phyloP scores from a whole-genome alignment of 345 rosid species.

The Eutrema yunnanense region DNA sequence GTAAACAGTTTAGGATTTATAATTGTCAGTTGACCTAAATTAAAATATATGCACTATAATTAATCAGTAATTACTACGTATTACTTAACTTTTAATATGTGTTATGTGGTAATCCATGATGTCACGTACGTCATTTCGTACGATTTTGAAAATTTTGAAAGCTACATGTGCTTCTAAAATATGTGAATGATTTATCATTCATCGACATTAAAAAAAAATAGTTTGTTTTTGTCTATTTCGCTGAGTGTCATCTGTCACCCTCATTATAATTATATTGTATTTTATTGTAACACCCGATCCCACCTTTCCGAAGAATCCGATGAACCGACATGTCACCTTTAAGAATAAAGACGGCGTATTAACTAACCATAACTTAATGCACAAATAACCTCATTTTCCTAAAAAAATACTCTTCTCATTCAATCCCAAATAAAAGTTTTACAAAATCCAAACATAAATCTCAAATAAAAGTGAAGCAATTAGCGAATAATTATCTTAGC shows the following conservation, averaged over 20 bases:
- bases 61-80: background rate
- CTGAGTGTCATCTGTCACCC: background rate
- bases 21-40: slow-evolving; percentile 9
- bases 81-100: background rate
- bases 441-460: no score
- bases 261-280: background rate
- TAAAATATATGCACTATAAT: background rate
- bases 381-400: no score
- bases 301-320: no score
- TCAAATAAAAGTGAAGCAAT: no score
- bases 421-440: no score
- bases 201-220: background rate
- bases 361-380: no score
- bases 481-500: no score
- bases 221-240: background rate
- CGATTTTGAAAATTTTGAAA: slow-evolving; percentile 12
- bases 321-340: no score
- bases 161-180: background rate
- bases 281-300: no score
- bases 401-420: no score
- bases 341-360: no score
- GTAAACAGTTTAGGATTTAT: background rate
- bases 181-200: background rate
- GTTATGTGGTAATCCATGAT: slow-evolving; percentile 25
- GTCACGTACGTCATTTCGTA: slow-evolving; percentile 9